A percentile compares a stretch with the other conserved stretches of the same genome.
These are phyloP conservation scores for Uronychia binucleata DNA, from an alignment of 73 alveolate species.

Conservation along the genomic window DNA sequence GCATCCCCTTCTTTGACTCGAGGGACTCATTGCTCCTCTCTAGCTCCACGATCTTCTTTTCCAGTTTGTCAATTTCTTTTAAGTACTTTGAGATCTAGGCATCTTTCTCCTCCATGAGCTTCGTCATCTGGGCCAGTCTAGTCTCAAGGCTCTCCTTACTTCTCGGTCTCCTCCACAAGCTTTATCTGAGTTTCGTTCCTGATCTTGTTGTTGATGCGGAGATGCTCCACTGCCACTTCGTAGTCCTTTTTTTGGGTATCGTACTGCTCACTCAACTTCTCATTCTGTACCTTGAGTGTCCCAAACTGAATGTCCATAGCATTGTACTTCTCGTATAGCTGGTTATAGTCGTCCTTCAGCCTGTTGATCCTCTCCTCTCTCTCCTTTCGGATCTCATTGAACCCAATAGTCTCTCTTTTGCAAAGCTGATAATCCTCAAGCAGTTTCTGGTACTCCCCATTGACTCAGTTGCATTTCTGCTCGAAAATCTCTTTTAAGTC, in stretches of 20 bases:
- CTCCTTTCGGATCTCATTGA: conserved; percentile 31
- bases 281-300: conserved; percentile 5
- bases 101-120: conserved; percentile 34
- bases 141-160: neutral
- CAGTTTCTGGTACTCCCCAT: conserved; percentile 11
- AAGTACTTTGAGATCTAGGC: conserved; percentile 11
- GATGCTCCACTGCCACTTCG: conserved; percentile 37
- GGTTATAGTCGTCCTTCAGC: conserved; percentile 17
- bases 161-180: conserved; percentile 44
- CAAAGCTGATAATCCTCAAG: conserved; percentile 13
- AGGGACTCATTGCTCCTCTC: conserved; percentile 26
- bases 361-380: conserved; percentile 56
- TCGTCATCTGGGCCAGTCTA: neutral
- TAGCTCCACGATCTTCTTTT: conserved; percentile 43
- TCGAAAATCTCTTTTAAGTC: conserved; percentile 34
- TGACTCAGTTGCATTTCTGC: conserved; percentile 21
- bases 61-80: conserved; percentile 43
- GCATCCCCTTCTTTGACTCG: conserved; percentile 29
- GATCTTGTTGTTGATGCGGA: conserved; percentile 41
- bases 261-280: conserved; percentile 29
- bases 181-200: conserved; percentile 48
- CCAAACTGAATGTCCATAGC: conserved; percentile 32
- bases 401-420: conserved; percentile 42
- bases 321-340: conserved; percentile 2
- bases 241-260: conserved; percentile 22